Percentiles rank a stretch among this genome's conserved stretches.
These are phyloP conservation scores for Pontederia paniculata DNA, from an alignment of 176 grass and related monocot genomes.

Conservation along the genomic window DNA sequence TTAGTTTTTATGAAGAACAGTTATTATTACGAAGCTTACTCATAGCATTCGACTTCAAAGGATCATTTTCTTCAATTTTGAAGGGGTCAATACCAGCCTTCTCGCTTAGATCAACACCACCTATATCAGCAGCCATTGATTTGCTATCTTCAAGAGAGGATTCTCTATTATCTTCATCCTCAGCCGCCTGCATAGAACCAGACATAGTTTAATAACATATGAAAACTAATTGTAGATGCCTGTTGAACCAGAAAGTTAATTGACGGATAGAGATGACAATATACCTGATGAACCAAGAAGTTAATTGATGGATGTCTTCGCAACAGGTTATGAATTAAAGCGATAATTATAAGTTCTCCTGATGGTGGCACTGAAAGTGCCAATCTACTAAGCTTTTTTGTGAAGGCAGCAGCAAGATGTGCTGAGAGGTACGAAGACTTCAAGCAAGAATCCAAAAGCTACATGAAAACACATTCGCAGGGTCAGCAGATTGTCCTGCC, in stretches of 20 bases:
- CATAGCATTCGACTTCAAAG: slow-evolving; percentile 75
- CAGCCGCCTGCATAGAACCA: slow-evolving; percentile 27
- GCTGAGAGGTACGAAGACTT: slow-evolving; percentile 84
- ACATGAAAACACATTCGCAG: slow-evolving; percentile 25
- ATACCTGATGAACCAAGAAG: slow-evolving; percentile 93
- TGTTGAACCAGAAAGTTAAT: too few relatives aligned
- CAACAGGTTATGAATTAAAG: slow-evolving; percentile 89
- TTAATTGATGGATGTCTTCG: slow-evolving; percentile 79
- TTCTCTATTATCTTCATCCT: slow-evolving; percentile 33
- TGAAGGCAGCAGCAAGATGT: slow-evolving; percentile 85
- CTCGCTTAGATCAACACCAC: slow-evolving; percentile 12
- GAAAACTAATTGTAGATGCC: slow-evolving; percentile 1
- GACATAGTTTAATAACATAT: slow-evolving; percentile 22
- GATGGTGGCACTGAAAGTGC: slow-evolving; percentile 64
- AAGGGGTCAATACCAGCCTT: slow-evolving; percentile 59
- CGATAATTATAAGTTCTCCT: slow-evolving; percentile 86
- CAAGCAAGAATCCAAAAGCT: slow-evolving; percentile 88
- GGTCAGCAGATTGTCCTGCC: slow-evolving; percentile 12
- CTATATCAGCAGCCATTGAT: slow-evolving; percentile 21
- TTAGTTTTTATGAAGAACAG: too few relatives aligned
- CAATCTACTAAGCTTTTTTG: slow-evolving; percentile 94
- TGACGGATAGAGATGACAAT: slow-evolving; percentile 22
- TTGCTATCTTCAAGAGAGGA: slow-evolving; percentile 26
- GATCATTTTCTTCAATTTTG: slow-evolving; percentile 60
- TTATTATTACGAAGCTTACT: slow-evolving; percentile 30